Evolutionary conservation across 164 flowering plant genomes (phyloP), one percentile per base, ranked within the genome.

Genomic region (Aristolochia fimbriata): DNA sequence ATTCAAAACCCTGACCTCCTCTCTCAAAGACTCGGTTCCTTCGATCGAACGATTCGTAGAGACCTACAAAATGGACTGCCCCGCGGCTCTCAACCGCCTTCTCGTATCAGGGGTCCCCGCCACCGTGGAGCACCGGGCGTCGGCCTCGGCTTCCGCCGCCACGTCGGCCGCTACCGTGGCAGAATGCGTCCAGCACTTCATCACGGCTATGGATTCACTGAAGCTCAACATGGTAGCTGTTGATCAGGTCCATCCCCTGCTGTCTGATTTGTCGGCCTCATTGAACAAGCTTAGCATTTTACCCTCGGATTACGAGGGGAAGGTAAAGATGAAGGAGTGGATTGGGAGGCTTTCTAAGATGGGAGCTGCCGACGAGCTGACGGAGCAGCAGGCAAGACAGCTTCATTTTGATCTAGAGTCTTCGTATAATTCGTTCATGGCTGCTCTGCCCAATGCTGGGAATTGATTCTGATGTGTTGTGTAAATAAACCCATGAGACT

Each of bases 301-400:
- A 74, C 88, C 93, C 0, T 72, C 82, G 0, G 97, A 93, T 51
- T 87, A 83, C 33, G 94, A 90, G 69, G 98, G 98, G 62, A 84
- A 76, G 80, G 74, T 67, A 23, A 93, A 93, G 80, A 80, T 83
- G 90, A 87, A 72, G 73, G 98, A 90, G 63, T 93, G 98, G 98
- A 81, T 90, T 50, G 65, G 68, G 15, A 80, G 83, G 77, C 62
- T 93, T 61, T 69, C 97, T 1, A 93, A 83, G 81, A 93, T 93
- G 97, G 90, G 97, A 3, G 97, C 94, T 15, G 88, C 98, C 0
- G 98, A 90, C 65, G 96, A 93, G 83, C 71, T 90, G 60, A 87
- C 98, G 0, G 97, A 87, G 62, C 96, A 90, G 83, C 97, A 93
- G 73, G 74, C 97, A 3, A 71, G 98, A 74, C 98, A 87, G 74